phyloP scores from a whole-genome alignment of 768 basidiomycete species.

The Boletus bicolor region DNA sequence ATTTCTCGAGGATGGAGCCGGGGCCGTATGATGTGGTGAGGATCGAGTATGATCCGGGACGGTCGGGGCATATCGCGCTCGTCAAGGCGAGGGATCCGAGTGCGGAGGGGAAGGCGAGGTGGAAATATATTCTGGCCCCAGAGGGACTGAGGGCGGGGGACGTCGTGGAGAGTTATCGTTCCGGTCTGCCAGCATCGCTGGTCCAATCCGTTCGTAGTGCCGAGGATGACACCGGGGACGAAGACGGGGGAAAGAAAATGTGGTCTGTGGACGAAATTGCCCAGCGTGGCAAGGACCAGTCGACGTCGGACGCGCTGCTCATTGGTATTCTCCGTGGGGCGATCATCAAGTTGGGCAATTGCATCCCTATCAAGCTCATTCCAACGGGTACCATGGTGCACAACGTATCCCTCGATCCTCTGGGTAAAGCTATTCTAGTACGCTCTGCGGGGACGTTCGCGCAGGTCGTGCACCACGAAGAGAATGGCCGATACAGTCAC shows the following conservation, averaged over 20 bases:
- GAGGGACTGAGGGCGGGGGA: slow-evolving; percentile 89
- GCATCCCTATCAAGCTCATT: slow-evolving; percentile 86
- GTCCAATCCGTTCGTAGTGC: slow-evolving; percentile 42
- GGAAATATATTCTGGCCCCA: slow-evolving; percentile 91
- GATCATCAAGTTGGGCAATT: slow-evolving; percentile 89
- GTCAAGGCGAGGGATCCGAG: slow-evolving; percentile 58
- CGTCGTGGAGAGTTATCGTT: slow-evolving; percentile 79
- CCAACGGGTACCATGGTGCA: slow-evolving; percentile 92
- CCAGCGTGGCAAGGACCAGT: slow-evolving; percentile 23
- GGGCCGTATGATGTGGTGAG: slow-evolving; percentile 88
- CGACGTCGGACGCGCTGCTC: slow-evolving; percentile 63
- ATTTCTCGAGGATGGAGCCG: slow-evolving; percentile 75
- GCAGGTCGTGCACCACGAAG: slow-evolving; percentile 76
- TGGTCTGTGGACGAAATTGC: slow-evolving; percentile 23
- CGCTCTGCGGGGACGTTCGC: slow-evolving; percentile 88
- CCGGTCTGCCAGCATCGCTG: slow-evolving; percentile 73
- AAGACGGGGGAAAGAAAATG: slow-evolving; percentile 5
- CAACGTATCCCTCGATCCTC: slow-evolving; percentile 71
- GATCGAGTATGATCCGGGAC: slow-evolving; percentile 95
- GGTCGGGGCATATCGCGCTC: slow-evolving; percentile 93
- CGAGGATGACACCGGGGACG: slow-evolving; percentile 8
- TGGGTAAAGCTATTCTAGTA: slow-evolving; percentile 77
- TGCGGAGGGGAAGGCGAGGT: slow-evolving; percentile 54
- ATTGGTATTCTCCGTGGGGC: slow-evolving; percentile 79
- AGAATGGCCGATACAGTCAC: slow-evolving; percentile 67